A percentile compares a stretch with the other conserved stretches of the same genome.
Conservation (phyloP, 139 green algal genomes). For the Micractinium conductrix region DNA sequence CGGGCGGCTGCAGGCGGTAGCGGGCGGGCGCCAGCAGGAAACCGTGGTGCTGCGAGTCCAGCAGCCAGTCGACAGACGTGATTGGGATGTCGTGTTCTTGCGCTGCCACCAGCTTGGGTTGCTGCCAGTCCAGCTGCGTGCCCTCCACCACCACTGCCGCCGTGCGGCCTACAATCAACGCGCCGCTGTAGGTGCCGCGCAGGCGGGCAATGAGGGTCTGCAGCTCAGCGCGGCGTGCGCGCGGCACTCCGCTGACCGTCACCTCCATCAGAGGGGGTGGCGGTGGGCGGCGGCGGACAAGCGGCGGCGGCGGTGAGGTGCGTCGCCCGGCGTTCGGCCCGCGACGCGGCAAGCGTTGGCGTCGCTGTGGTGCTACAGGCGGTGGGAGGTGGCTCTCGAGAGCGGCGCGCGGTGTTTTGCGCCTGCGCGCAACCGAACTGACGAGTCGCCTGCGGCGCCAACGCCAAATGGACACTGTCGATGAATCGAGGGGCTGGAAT, state of each 20-base stretch:
- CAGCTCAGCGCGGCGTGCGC: not conserved
- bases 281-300: too few relatives aligned
- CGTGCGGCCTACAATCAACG: not conserved
- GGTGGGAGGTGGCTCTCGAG: too few relatives aligned
- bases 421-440: too few relatives aligned
- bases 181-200: not conserved
- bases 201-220: not conserved
- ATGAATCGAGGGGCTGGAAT: too few relatives aligned
- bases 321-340: too few relatives aligned
- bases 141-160: slow-evolving; percentile 11
- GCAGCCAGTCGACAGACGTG: not conserved
- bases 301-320: too few relatives aligned
- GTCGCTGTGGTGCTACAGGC: too few relatives aligned
- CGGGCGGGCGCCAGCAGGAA: not conserved
- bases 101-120: slow-evolving; percentile 12
- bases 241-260: not conserved
- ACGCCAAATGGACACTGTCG: too few relatives aligned
- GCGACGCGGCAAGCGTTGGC: too few relatives aligned
- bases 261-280: slow-evolving; percentile 25
- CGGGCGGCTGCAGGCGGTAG: not conserved
- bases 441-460: too few relatives aligned
- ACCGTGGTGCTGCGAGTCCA: not conserved
- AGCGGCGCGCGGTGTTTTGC: too few relatives aligned
- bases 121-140: not conserved
- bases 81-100: not conserved